Percentiles rank a stretch among this genome's conserved stretches.
phyloP scores from a whole-genome alignment of 495 filamentous ascomycete species.

The Penicillium turbatum region DNA sequence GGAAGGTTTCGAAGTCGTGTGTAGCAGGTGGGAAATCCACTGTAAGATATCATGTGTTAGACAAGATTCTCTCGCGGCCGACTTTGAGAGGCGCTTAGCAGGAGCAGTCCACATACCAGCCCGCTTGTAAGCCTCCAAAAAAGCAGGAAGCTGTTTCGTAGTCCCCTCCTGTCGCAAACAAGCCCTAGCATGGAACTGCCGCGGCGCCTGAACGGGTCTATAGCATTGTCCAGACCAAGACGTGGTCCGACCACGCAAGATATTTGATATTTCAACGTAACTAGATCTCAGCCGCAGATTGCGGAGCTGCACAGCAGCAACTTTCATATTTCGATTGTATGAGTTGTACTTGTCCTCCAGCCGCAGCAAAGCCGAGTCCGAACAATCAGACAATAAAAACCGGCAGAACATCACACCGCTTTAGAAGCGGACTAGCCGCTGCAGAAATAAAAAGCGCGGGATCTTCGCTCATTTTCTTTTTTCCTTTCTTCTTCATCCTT shows the following conservation, averaged over 20 bases:
- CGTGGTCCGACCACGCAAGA: constrained; percentile 24
- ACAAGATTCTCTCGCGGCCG: background rate
- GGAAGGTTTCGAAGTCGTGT: constrained; percentile 44
- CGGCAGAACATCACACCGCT: constrained; percentile 27
- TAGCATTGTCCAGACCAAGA: constrained; percentile 9
- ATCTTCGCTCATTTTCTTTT: constrained; percentile 28
- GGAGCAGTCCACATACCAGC: constrained; percentile 36
- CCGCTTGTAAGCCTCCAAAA: constrained; percentile 46
- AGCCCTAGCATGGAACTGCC: constrained; percentile 26
- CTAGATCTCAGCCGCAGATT: constrained; percentile 29
- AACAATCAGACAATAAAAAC: constrained; percentile 13
- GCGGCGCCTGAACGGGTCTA: constrained; percentile 9
- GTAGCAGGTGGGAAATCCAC: constrained; percentile 53
- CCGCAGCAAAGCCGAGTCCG: constrained; percentile 4
- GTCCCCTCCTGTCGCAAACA: constrained; percentile 24
- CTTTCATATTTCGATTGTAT: constrained; percentile 1
- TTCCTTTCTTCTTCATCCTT: constrained; percentile 79
- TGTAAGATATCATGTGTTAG: constrained; percentile 21
- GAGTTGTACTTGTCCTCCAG: background rate
- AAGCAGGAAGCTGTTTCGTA: constrained; percentile 18
- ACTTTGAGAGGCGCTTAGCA: background rate
- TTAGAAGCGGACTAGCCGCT: constrained; percentile 28
- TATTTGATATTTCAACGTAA: constrained; percentile 41
- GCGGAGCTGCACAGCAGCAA: constrained; percentile 16
- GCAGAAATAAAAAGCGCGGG: constrained; percentile 18